A percentile compares a stretch with the other conserved stretches of the same genome.
These are phyloP conservation scores for Agastache rugosa DNA, from an alignment of 257 asterid genomes.

Conservation along the genomic window DNA sequence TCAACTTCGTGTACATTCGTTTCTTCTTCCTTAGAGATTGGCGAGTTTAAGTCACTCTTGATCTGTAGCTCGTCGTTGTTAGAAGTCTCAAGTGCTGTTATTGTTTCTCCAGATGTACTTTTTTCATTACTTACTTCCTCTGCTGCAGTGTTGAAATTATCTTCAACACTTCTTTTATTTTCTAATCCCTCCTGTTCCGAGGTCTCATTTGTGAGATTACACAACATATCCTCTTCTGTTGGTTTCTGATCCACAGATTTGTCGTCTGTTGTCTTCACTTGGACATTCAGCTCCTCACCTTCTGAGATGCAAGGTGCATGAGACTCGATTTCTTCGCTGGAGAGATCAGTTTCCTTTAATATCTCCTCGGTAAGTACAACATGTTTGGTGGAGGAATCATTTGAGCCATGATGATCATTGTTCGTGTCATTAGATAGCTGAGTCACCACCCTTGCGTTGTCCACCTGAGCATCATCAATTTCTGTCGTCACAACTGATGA, in stretches of 20 bases:
- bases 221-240: slow-evolving; percentile 21
- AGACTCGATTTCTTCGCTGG: not conserved
- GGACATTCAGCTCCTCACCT: slow-evolving; percentile 15
- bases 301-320: not conserved
- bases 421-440: slow-evolving; percentile 19
- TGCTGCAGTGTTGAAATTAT: not conserved
- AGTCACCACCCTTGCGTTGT: not conserved
- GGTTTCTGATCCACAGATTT: slow-evolving; percentile 18
- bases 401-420: not conserved
- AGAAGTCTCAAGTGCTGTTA: not conserved
- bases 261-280: not conserved
- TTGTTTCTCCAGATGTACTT: slow-evolving; percentile 12
- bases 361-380: not conserved
- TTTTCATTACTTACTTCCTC: slow-evolving; percentile 6
- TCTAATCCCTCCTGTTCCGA: slow-evolving; percentile 11
- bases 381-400: not conserved
- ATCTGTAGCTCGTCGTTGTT: not conserved
- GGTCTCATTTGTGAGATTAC: slow-evolving; percentile 19
- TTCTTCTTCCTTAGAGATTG: slow-evolving; percentile 35
- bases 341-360: not conserved
- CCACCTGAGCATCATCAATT: not conserved
- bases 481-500: not conserved
- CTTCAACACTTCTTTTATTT: slow-evolving; percentile 9
- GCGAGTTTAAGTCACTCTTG: slow-evolving; percentile 19
- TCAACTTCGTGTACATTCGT: not conserved